These are phyloP conservation scores for Apiospora phragmitis DNA, from an alignment of 2,329 filamentous ascomycete species.

Conservation along the genomic window DNA sequence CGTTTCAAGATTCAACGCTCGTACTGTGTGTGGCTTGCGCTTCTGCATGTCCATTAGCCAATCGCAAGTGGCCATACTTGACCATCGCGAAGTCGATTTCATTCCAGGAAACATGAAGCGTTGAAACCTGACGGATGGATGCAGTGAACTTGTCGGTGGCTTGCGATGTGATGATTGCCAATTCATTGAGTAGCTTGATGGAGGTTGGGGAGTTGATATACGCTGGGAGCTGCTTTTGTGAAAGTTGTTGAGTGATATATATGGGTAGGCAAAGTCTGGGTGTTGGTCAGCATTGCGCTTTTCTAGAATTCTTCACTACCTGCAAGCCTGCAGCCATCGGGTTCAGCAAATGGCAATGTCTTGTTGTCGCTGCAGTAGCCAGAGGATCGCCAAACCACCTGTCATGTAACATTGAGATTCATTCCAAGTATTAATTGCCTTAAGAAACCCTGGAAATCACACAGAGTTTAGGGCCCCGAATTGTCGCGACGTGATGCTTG, in stretches of 20 bases:
- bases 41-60: neutral
- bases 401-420: neutral
- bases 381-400: neutral
- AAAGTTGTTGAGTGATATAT: neutral
- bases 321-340: neutral
- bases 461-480: neutral
- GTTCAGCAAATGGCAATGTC: neutral
- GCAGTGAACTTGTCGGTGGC: neutral
- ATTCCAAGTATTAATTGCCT: neutral
- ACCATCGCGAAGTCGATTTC: neutral
- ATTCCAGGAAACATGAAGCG: neutral
- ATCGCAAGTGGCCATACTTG: neutral
- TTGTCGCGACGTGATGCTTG: neutral
- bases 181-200: neutral
- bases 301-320: neutral
- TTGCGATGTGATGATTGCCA: neutral
- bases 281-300: neutral
- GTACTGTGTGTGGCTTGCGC: conserved; percentile 1
- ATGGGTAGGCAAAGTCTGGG: neutral
- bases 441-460: neutral
- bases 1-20: neutral
- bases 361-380: neutral
- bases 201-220: neutral
- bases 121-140: neutral
- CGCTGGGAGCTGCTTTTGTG: neutral